Conservation (phyloP, 805 yeast genomes). For the Martiniozyma abietophila region DNA sequence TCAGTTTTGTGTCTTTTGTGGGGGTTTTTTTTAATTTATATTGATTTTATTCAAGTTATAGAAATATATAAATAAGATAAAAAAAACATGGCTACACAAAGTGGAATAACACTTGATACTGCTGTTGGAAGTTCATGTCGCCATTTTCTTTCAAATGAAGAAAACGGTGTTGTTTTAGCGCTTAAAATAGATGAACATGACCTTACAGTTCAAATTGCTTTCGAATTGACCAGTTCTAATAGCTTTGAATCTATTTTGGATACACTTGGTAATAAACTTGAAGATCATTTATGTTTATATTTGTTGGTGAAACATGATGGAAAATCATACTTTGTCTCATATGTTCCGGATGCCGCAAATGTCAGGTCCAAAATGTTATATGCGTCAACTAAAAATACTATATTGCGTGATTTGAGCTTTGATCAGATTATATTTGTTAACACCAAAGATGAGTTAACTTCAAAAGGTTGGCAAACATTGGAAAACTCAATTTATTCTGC, state of each 20-base stretch:
- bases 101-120: no score
- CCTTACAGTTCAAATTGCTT: no score
- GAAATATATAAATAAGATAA: no score
- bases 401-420: slow-evolving; percentile 51
- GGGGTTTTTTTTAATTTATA: no score
- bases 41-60: no score
- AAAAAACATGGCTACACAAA: no score
- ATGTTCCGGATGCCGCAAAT: slow-evolving; percentile 78
- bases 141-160: no score
- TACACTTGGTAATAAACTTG: not conserved
- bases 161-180: no score
- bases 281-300: slow-evolving; percentile 27
- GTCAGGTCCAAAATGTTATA: slow-evolving; percentile 86
- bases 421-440: slow-evolving; percentile 45
- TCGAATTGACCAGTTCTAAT: no score
- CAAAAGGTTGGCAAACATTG: slow-evolving; percentile 37
- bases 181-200: no score
- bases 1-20: no score
- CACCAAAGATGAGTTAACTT: slow-evolving; percentile 43
- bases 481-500: slow-evolving; percentile 28
- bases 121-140: no score
- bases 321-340: slow-evolving; percentile 57
- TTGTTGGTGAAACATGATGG: slow-evolving; percentile 26
- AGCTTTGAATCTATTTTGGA: slow-evolving; percentile 9
- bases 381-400: slow-evolving; percentile 78